Evolutionary conservation across 805 yeast species (phyloP), one percentile per base, ranked within the genome.

Genomic region (Saturnispora kantuleensis): DNA sequence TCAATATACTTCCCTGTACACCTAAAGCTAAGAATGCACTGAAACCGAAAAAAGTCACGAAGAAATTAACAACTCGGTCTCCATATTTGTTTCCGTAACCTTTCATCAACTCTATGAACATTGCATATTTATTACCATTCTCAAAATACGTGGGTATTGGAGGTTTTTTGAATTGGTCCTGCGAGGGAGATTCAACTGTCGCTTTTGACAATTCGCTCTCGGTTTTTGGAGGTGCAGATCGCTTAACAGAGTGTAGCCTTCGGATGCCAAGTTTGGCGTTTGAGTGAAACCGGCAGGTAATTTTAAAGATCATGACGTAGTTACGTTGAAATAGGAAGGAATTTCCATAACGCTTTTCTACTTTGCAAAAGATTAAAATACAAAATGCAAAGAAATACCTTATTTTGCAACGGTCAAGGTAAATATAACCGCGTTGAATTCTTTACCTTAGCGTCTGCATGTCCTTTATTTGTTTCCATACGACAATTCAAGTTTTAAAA

Each of bases 151-250:
- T 36, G 9, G 38, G 31, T 30, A 38, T 51, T 33, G 48, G 18
- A 9, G 47, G 26, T 21, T 21, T 4, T 21, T 21, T 21, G 26
- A 21, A 21, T 21, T 21, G 26, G 26, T 21, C 18, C 18, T 17
- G 18, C 18, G 26, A 21, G 26, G 26, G 8, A 21, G 26, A 6
- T 21, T 21, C 26, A 21, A 6, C 8, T 21, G 26, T 21, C 8
- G 26, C 26, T 6, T 21, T 21, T 21, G 26, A 21, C 8, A 21
- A 21, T 42, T 45, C 38, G 13, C 42, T 56, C 15, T 62, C 47
- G 11, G 62, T 59, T 48, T 67, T 66, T 38, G 64, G 64, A 9
- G 59, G 59, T 11, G 45, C 48, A 9, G 51, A 28, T 2, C 52
- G 50, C 42, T 55, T 50, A 38, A 38, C 44, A 46, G 58, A 59